Conservation (phyloP, 192 early-diverging fungal genomes). For the Dispira parvispora region DNA sequence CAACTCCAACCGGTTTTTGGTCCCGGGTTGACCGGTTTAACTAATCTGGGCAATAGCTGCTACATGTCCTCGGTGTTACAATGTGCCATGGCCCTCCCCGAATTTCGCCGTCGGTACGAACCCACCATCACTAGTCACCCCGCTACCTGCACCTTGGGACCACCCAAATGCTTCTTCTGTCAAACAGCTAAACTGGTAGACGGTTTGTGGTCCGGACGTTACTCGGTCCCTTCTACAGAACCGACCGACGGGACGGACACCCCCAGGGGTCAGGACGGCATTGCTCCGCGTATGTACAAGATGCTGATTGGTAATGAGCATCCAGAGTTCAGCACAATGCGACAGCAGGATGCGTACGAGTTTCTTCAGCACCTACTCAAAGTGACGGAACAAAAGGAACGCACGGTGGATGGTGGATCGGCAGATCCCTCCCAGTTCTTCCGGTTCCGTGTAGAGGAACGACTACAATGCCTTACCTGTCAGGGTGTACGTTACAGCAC, state of each 20-base stretch:
- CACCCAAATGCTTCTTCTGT: constrained; percentile 71
- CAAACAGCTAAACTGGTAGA: constrained; percentile 85
- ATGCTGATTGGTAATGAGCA: constrained; percentile 70
- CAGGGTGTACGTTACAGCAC: constrained; percentile 58
- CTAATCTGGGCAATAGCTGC: constrained; percentile 94
- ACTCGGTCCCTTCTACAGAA: constrained; percentile 36
- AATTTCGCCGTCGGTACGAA: constrained; percentile 55
- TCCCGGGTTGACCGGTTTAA: constrained; percentile 80
- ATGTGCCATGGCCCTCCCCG: constrained; percentile 60
- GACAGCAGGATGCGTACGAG: constrained; percentile 96
- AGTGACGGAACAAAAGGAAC: constrained; percentile 62
- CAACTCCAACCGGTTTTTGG: constrained; percentile 68
- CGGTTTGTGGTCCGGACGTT: constrained; percentile 78
- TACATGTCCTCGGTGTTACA: constrained; percentile 95
- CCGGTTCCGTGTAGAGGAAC: constrained; percentile 63
- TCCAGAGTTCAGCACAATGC: constrained; percentile 91
- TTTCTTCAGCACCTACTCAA: constrained; percentile 70
- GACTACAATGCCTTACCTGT: constrained; percentile 76
- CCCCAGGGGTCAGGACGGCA: constrained; percentile 49
- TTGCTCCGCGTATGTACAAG: constrained; percentile 87
- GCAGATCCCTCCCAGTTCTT: constrained; percentile 62
- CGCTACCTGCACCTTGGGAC: constrained; percentile 20
- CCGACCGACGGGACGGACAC: constrained; percentile 24
- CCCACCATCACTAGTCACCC: constrained; percentile 21
- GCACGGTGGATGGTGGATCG: constrained; percentile 26